These are phyloP conservation scores for Paraphoma chrysanthemicola DNA, from an alignment of 2,329 filamentous ascomycete species.

Conservation along the genomic window DNA sequence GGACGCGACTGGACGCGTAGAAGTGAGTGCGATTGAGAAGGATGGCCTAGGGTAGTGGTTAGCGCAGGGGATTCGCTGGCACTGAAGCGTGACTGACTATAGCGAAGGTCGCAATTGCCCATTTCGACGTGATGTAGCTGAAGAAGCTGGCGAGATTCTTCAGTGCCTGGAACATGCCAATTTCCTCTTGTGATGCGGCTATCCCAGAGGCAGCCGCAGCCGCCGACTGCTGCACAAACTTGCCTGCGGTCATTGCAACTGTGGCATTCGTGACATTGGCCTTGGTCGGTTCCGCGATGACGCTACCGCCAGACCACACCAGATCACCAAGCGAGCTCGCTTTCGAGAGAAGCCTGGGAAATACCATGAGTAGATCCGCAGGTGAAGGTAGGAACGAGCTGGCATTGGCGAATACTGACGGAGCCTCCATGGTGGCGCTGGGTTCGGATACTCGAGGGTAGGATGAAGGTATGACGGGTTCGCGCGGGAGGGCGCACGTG, in stretches of 20 bases:
- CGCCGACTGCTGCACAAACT: conserved; percentile 53
- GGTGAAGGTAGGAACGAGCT: conserved; percentile 62
- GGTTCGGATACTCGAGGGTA: conserved; percentile 16
- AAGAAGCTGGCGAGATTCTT: conserved; percentile 85
- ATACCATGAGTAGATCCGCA: conserved; percentile 71
- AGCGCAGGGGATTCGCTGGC: background rate
- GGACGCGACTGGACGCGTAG: conserved; percentile 85
- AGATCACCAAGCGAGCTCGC: conserved; percentile 69
- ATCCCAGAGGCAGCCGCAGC: conserved; percentile 49
- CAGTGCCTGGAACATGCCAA: conserved; percentile 58
- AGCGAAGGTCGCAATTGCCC: conserved; percentile 86
- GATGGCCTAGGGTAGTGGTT: conserved; percentile 65
- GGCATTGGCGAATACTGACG: conserved; percentile 38
- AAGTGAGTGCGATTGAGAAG: conserved; percentile 91
- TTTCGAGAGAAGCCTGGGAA: conserved; percentile 74
- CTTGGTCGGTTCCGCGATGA: conserved; percentile 67
- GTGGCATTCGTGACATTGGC: conserved; percentile 51
- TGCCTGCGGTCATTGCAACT: conserved; percentile 43
- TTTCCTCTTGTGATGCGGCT: conserved; percentile 38
- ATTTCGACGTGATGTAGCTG: conserved; percentile 71
- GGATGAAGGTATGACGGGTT: background rate
- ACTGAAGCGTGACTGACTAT: conserved; percentile 59
- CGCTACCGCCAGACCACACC: conserved; percentile 63
- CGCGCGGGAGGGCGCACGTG: background rate
- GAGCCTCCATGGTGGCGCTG: conserved; percentile 27